Evolutionary conservation across 129 eudicot genomes (phyloP), one percentile per base, ranked within the genome.

Genomic region (Glebionis coronaria): DNA sequence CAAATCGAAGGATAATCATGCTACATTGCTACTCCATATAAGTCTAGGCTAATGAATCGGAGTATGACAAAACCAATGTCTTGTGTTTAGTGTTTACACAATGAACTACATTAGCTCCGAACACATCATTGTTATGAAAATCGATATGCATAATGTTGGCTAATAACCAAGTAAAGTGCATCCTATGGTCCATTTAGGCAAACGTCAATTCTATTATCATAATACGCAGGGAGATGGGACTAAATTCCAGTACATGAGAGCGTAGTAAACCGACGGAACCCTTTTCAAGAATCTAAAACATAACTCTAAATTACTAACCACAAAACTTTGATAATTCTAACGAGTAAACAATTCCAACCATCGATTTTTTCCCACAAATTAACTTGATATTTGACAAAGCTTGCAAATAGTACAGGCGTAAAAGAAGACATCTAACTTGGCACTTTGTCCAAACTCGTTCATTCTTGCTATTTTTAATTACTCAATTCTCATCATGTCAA

Each of bases 111-210:
- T 42, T 62, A 42, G 4, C 67, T 50, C 52, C 53, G 18, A 60
- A 12, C 4, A 19, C 51, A 19, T 62, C 23, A 38, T 62, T 2
- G 28, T 19, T 1, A 16, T 8, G 46, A 60, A 60, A 20, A 44
- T 8, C 46, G n/a, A 15, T 15, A 29, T 12, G 45, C 9, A 27
- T 5, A 12, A 19, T 60, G 38, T 9, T 16, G 2, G 13, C 66
- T 35, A 62, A 62, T 9, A 20, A 62, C 51, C 67, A 62, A 15
- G 12, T 38, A 38, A 40, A n/a, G 12, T 40, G 67, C 51, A 61
- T 58, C 25, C 44, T 28, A 58, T 5, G 19, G 25, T 58, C 20
- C 64, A 25, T 56, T 28, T 27, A 13, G 20, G 64, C 44, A 58
- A 10, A 58, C 1, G 10, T 12, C 19, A 28, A 28, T 27, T 28